A percentile compares a stretch with the other conserved stretches of the same genome.
These are phyloP conservation scores for Pseudognaphalium luteoalbum DNA, from an alignment of 129 eudicot genomes.

Conservation along the genomic window DNA sequence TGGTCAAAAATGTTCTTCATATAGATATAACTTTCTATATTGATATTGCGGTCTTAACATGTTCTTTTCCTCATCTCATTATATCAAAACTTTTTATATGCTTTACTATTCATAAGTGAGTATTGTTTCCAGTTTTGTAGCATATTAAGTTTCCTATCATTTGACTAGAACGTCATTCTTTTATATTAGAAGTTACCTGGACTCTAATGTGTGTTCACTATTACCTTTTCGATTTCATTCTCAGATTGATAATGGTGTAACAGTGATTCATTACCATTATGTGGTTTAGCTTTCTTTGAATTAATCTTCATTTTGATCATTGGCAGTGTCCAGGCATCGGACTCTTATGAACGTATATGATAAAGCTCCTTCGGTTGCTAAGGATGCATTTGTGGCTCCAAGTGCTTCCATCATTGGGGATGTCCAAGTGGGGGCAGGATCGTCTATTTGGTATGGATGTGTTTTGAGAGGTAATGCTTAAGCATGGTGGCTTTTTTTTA, in stretches of 20 bases:
- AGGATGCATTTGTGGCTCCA: conserved; percentile 84
- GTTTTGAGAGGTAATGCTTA: conserved; percentile 64
- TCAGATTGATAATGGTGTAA: neutral
- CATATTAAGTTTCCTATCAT: neutral
- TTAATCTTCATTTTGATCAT: neutral
- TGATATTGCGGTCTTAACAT: neutral
- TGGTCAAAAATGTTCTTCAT: too few relatives aligned
- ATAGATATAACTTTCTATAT: too few relatives aligned
- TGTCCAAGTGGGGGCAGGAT: conserved; percentile 67
- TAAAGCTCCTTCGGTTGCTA: conserved; percentile 71
- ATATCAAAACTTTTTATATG: neutral
- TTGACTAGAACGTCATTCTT: neutral
- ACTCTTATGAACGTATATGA: conserved; percentile 72
- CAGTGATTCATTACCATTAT: conserved; percentile 8
- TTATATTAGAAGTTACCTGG: too few relatives aligned
- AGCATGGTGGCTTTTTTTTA: neutral
- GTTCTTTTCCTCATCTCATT: neutral
- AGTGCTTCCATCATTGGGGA: conserved; percentile 82
- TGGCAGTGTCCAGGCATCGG: conserved; percentile 80
- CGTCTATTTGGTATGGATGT: conserved; percentile 87
- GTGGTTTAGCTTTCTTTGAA: conserved; percentile 6
- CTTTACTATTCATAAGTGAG: neutral
- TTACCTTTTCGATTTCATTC: too few relatives aligned
- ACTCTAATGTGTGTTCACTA: too few relatives aligned
- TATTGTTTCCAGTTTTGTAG: too few relatives aligned